Evolutionary conservation across 2,329 filamentous ascomycete species (phyloP).

Genomic region (Stromatinia cepivora): DNA sequence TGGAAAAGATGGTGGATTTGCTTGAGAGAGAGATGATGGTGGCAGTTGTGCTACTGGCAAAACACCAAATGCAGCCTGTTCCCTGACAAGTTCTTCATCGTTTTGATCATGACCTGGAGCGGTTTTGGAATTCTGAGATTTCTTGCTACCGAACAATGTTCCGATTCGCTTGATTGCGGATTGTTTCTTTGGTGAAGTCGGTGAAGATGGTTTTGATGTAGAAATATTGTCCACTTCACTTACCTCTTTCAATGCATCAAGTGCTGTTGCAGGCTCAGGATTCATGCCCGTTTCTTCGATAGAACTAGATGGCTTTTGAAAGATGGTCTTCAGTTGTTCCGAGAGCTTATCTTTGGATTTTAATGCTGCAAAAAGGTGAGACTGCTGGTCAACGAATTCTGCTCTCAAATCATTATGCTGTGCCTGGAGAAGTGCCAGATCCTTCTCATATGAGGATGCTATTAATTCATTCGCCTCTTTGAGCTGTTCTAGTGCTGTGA

Average conservation of each 20-base stretch:
- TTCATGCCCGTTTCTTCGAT: conserved; percentile 11
- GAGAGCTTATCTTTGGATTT: conserved; percentile 61
- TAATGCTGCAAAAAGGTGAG: conserved; percentile 59
- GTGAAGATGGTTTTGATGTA: conserved; percentile 1
- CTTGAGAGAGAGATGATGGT: conserved; percentile 3
- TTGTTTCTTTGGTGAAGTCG: conserved; percentile 18
- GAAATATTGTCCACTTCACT: conserved; percentile 38
- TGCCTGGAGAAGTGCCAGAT: conserved; percentile 56
- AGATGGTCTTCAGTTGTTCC: conserved; percentile 47
- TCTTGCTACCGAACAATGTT: conserved; percentile 1
- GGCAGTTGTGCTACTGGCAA: conserved; percentile 20
- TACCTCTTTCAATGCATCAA: conserved; percentile 59
- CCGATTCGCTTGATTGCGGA: conserved; percentile 14
- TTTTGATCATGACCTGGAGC: conserved; percentile 2
- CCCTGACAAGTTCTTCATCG: conserved; percentile 13
- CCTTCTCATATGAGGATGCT: conserved; percentile 57
- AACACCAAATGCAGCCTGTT: conserved; percentile 17
- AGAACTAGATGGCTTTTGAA: conserved; percentile 25
- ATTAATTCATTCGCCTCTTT: conserved; percentile 61
- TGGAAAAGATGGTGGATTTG: conserved; percentile 9
- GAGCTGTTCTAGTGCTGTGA: conserved; percentile 57
- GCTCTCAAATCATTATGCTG: conserved; percentile 51
- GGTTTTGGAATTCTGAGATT: neutral
- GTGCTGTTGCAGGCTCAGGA: conserved; percentile 41
- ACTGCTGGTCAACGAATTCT: conserved; percentile 58